phyloP scores from a whole-genome alignment of 2,329 filamentous ascomycete species.

The Elsinoe perseae region DNA sequence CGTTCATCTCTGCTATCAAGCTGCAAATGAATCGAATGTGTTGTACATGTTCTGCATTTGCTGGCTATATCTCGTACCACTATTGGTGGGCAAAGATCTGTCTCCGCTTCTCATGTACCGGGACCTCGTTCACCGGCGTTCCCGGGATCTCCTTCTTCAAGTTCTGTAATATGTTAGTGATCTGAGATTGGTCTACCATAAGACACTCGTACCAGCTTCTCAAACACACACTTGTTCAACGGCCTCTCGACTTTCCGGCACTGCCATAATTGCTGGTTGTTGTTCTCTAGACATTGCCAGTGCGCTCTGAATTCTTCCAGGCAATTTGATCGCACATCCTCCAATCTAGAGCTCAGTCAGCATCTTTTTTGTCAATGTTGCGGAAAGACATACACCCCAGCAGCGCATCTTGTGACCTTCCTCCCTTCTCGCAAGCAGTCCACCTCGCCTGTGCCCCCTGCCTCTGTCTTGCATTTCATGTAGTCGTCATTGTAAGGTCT shows the following conservation, averaged over 20 bases:
- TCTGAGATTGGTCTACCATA: neutral
- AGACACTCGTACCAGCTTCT: conserved; percentile 69
- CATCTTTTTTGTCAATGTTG: neutral
- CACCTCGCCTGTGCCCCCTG: conserved; percentile 80
- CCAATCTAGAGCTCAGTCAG: conserved; percentile 52
- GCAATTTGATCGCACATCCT: conserved; percentile 94
- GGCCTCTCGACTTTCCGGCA: conserved; percentile 82
- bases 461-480: conserved; percentile 98
- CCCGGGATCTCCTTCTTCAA: conserved; percentile 47
- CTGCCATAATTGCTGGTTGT: conserved; percentile 97
- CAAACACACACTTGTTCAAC: conserved; percentile 90
- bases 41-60: conserved; percentile 13
- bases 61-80: neutral
- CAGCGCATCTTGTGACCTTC: conserved; percentile 91
- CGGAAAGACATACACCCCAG: conserved; percentile 70
- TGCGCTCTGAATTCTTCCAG: conserved; percentile 83
- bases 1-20: no score
- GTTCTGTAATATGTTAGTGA: conserved; percentile 30
- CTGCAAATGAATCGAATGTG: neutral
- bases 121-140: conserved; percentile 41
- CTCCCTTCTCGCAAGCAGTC: conserved; percentile 95
- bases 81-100: conserved; percentile 35
- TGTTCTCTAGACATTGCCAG: conserved; percentile 92
- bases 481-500: conserved; percentile 95
- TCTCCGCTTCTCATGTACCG: conserved; percentile 42